A percentile compares a stretch with the other conserved stretches of the same genome.
Conservation (phyloP, 2,329 filamentous ascomycete genomes). For the Aspergillus glaucus region DNA sequence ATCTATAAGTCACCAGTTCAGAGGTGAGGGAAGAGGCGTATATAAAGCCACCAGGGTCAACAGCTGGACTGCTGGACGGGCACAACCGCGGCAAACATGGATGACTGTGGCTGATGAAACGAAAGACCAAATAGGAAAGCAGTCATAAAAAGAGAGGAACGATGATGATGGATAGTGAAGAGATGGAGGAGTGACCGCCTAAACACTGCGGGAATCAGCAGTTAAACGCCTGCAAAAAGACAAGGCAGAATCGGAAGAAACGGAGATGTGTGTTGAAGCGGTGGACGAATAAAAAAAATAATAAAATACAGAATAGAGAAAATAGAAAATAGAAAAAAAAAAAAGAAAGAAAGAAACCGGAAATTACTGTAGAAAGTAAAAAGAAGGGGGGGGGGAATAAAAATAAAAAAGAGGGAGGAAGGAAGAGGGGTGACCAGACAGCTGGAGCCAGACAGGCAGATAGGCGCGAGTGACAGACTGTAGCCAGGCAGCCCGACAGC, state of each 20-base stretch:
- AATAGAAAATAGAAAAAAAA: not conserved
- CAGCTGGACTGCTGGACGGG: slow-evolving; percentile 16
- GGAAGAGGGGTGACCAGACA: slow-evolving; percentile 12
- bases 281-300: slow-evolving; percentile 4
- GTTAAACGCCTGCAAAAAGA: slow-evolving; percentile 23
- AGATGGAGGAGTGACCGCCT: not conserved
- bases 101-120: slow-evolving; percentile 21
- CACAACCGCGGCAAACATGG: slow-evolving; percentile 19
- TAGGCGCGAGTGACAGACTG: slow-evolving; percentile 14
- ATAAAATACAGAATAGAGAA: slow-evolving; percentile 2
- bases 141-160: not conserved
- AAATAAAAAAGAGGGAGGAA: slow-evolving; percentile 2
- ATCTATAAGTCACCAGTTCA: not conserved
- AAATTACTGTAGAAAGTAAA: slow-evolving; percentile 14
- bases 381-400: slow-evolving; percentile 5
- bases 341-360: not conserved
- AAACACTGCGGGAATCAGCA: not conserved
- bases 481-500: slow-evolving; percentile 9
- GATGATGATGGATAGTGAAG: not conserved
- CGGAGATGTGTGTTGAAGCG: not conserved
- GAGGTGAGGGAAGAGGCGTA: slow-evolving; percentile 10
- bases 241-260: slow-evolving; percentile 32
- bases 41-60: slow-evolving; percentile 21
- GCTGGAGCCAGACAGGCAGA: slow-evolving; percentile 8
- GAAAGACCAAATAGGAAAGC: not conserved